Base-by-base conservation (phyloP, 441 rosid genomes). In the Bocquillonia castaneifolia region DNA sequence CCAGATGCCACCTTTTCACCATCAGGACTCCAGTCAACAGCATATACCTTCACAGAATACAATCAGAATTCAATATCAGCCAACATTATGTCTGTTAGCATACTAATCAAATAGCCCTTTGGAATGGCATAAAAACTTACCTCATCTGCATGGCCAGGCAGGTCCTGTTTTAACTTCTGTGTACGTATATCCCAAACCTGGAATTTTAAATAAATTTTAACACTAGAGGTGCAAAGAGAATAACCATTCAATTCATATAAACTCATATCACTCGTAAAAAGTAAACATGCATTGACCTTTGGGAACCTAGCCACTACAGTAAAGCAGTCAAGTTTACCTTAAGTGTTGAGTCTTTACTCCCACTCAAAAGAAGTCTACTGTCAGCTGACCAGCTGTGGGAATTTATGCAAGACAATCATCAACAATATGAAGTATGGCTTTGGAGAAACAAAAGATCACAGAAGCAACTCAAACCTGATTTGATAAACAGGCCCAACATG, bases 11-110 rank as follows among this genome's bases (percentile, higher is more conserved):
- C 98, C 84, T 94, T 92, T 88, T 94, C 96, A 10, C 96, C 99
- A 69, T 92, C 96, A 9, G 99, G 99, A 81, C 99, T 94, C 99
- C 97, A 94, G 72, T 94, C 97, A 73, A 94, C 98, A 3, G 97
- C 90, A 65, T 73, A 94, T 64, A 91, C 97, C 93, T 93, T 59
- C 23, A 10, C 63, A 26, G 26, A 55, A 37, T 8, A 52, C 53
- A 28, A 51, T n/a, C 57, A 57, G 13, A 48, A 60, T n/a, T 55
- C 32, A 69, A 56, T 29, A 60, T 71, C 48, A 42, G 59, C 17
- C 68, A 63, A 22, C 26, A 13, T 28, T 50, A 53, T 39, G 9
- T 5, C 36, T 22, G n/a, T 15, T 10, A 34, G 54, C 51, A 42
- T 3, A 17, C 34, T 3, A 12, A 29, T 10, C 9, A 2, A 59